These are phyloP conservation scores for Metschnikowia santaceciliae DNA, from an alignment of 805 yeast genomes.

Conservation along the genomic window DNA sequence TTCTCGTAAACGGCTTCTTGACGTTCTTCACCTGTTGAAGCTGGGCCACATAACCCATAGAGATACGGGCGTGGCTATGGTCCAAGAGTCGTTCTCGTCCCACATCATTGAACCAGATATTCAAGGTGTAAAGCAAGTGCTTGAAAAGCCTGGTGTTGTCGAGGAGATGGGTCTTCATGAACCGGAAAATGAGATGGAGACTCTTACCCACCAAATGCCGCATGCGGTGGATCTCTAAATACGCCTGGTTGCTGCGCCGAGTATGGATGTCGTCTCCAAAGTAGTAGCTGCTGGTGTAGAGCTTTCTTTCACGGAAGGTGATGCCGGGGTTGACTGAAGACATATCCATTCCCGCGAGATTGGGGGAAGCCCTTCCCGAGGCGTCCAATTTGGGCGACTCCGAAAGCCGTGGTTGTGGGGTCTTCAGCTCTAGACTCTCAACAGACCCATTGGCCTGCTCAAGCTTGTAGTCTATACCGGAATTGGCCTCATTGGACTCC, in stretches of 20 bases:
- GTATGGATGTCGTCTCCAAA: conserved; percentile 55
- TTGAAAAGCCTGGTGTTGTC: conserved; percentile 65
- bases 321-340: conserved; percentile 52
- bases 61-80: conserved; percentile 52
- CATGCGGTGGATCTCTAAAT: conserved; percentile 51
- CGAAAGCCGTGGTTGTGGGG: not conserved
- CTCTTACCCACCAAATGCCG: conserved; percentile 58
- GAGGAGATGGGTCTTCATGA: conserved; percentile 45
- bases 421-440: not conserved
- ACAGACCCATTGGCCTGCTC: not conserved
- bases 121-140: conserved; percentile 57
- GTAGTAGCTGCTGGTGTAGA: conserved; percentile 61
- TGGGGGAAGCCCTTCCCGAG: conserved; percentile 44
- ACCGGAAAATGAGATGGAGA: conserved; percentile 54
- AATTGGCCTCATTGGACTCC: too few species aligned
- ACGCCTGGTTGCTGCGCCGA: conserved; percentile 31
- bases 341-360: conserved; percentile 38
- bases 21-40: conserved; percentile 62
- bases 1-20: conserved; percentile 70
- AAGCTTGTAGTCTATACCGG: too few species aligned
- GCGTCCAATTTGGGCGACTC: conserved; percentile 22
- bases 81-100: conserved; percentile 67
- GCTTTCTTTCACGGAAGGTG: conserved; percentile 55
- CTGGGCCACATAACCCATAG: conserved; percentile 52
- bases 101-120: conserved; percentile 77